A percentile compares a stretch with the other conserved stretches of the same genome.
Evolutionary conservation across 345 rosid genomes (phyloP).

Genomic region (Rhodamnia rubescens): DNA sequence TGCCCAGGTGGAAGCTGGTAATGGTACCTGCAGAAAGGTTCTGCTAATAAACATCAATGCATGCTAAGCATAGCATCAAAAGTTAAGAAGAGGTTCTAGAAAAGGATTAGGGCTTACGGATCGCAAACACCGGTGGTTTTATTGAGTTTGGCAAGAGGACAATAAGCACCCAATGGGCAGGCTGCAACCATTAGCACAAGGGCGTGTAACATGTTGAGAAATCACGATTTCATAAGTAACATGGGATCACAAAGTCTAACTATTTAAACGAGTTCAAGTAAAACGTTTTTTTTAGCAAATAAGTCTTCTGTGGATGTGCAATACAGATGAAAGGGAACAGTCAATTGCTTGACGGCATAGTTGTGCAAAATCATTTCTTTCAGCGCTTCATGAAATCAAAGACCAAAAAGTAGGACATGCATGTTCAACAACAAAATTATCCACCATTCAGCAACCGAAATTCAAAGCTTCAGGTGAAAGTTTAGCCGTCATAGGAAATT

Average conservation of each 20-base stretch:
- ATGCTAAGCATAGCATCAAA: conserved; percentile 5
- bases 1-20: conserved; percentile 79
- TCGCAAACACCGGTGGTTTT: conserved; percentile 77
- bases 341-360: neutral
- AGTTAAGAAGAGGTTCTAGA: neutral
- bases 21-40: conserved; percentile 57
- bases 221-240: neutral
- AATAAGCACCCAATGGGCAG: conserved; percentile 89
- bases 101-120: conserved; percentile 59
- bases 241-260: neutral
- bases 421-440: neutral
- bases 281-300: neutral
- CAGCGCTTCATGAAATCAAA: neutral
- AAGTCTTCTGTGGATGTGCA: neutral
- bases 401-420: neutral
- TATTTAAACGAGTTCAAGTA: neutral
- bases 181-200: conserved; percentile 35
- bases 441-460: neutral
- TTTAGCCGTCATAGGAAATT: neutral
- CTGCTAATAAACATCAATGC: conserved; percentile 36
- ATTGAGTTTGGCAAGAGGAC: conserved; percentile 67
- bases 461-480: neutral
- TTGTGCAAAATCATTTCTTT: neutral
- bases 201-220: neutral
- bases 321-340: neutral